These are phyloP conservation scores for Peronospora belbahrii DNA, from an alignment of 352 stramenopile genomes.

Conservation along the genomic window DNA sequence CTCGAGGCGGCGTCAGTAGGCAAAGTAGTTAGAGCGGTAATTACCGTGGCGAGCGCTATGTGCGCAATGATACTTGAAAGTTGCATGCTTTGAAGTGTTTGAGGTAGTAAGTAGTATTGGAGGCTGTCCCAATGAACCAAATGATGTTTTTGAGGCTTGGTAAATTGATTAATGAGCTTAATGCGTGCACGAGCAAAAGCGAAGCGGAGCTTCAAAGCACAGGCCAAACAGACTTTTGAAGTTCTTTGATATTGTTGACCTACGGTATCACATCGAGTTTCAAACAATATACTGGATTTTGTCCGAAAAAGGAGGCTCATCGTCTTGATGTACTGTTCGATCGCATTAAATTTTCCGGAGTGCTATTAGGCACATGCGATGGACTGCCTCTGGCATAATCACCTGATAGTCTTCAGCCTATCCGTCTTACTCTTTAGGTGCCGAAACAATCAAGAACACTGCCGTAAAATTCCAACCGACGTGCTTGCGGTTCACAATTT, in stretches of 20 bases:
- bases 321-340: too few species aligned
- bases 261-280: constrained; percentile 1
- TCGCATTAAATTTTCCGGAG: too few species aligned
- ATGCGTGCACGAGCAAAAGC: not conserved
- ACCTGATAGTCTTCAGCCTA: too few species aligned
- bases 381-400: too few species aligned
- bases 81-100: constrained; percentile 16
- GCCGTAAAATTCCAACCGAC: too few species aligned
- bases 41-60: constrained; percentile 17
- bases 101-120: constrained; percentile 16
- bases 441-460: too few species aligned
- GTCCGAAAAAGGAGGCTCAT: constrained; percentile 9
- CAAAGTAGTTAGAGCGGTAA: constrained; percentile 14
- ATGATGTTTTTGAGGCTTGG: constrained; percentile 11
- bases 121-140: constrained; percentile 19
- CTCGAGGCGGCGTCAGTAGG: constrained; percentile 15
- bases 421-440: too few species aligned
- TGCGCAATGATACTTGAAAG: constrained; percentile 27
- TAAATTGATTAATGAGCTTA: constrained; percentile 31
- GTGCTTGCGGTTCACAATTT: too few species aligned
- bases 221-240: too few species aligned
- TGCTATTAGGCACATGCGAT: not conserved
- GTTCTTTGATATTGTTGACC: not conserved
- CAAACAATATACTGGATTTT: constrained; percentile 17
- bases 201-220: not conserved